Evolutionary conservation across 1,284 basidiomycete species (phyloP).

Genomic region (Phlebopus sp.): DNA sequence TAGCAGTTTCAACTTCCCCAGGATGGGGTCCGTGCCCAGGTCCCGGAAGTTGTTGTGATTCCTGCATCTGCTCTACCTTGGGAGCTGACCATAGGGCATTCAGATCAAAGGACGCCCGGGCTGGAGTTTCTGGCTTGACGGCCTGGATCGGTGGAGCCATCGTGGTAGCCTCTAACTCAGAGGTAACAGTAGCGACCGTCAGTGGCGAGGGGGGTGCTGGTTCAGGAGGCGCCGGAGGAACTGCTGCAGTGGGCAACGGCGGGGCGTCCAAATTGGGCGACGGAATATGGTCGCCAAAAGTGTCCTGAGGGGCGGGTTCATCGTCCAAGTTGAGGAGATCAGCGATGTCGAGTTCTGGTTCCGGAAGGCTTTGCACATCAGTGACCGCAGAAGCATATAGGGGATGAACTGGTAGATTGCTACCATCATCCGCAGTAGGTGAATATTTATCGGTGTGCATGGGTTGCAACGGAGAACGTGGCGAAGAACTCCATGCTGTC

Average conservation of each 20-base stretch:
- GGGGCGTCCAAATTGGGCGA: constrained; percentile 13
- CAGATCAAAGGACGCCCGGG: constrained; percentile 62
- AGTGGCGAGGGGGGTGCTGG: constrained; percentile 17
- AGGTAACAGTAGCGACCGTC: constrained; percentile 8
- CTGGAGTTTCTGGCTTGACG: constrained; percentile 41
- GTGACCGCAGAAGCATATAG: constrained; percentile 44
- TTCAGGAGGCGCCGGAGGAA: constrained; percentile 14
- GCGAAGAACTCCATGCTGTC: constrained; percentile 58
- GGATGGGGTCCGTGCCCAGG: constrained; percentile 29
- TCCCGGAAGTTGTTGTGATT: constrained; percentile 18
- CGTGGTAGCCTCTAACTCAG: constrained; percentile 9
- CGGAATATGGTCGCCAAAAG: constrained; percentile 17
- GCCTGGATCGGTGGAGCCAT: constrained; percentile 24
- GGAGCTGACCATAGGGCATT: constrained; percentile 62
- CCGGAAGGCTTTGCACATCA: constrained; percentile 39
- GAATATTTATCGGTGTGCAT: constrained; percentile 25
- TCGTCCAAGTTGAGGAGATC: constrained; percentile 80
- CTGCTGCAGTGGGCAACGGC: constrained; percentile 8
- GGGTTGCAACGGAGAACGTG: constrained; percentile 47
- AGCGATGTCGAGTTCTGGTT: constrained; percentile 67
- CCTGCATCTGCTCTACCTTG: constrained; percentile 31
- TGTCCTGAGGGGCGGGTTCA: constrained; percentile 39
- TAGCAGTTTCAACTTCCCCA: constrained; percentile 42
- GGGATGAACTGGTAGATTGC: constrained; percentile 35
- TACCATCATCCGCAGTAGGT: constrained; percentile 19